Percentiles rank a stretch among this genome's conserved stretches.
These are phyloP conservation scores for Crithidia thermophila DNA, from an alignment of 208 protist species.

Conservation along the genomic window DNA sequence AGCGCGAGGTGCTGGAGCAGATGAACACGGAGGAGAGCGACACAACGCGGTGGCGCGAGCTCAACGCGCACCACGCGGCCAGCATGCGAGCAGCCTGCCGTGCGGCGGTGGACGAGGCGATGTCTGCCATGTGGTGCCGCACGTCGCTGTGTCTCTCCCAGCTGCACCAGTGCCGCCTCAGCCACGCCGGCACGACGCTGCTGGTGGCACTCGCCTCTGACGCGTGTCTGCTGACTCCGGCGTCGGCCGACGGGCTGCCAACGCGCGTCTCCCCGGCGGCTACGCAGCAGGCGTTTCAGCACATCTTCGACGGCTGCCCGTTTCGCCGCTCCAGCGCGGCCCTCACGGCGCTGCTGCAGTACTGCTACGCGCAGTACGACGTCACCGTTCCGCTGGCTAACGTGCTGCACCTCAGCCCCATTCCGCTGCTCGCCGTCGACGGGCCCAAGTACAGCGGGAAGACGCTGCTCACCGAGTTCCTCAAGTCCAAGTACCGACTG, in stretches of 20 bases:
- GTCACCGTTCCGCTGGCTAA: slow-evolving; percentile 19
- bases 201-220: slow-evolving; percentile 41
- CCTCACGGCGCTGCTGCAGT: slow-evolving; percentile 37
- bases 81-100: slow-evolving; percentile 24
- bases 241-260: neutral
- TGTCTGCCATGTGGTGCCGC: slow-evolving; percentile 38
- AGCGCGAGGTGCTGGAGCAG: slow-evolving; percentile 56
- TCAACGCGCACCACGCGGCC: slow-evolving; percentile 29
- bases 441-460: slow-evolving; percentile 86
- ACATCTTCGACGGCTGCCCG: slow-evolving; percentile 39
- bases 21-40: slow-evolving; percentile 56
- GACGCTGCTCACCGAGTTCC: slow-evolving; percentile 51
- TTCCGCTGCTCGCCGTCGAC: slow-evolving; percentile 68
- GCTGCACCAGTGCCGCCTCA: slow-evolving; percentile 41
- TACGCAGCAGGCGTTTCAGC: slow-evolving; percentile 36
- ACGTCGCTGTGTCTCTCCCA: slow-evolving; percentile 40
- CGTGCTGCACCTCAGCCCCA: slow-evolving; percentile 52
- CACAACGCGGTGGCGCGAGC: slow-evolving; percentile 46
- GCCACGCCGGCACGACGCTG: slow-evolving; percentile 27
- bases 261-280: neutral
- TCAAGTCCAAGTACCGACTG: slow-evolving; percentile 50
- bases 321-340: slow-evolving; percentile 20
- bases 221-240: slow-evolving; percentile 6
- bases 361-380: slow-evolving; percentile 33
- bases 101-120: slow-evolving; percentile 30